Base-by-base conservation (phyloP, 257 asterid species). In the Ligustrum vulgare region DNA sequence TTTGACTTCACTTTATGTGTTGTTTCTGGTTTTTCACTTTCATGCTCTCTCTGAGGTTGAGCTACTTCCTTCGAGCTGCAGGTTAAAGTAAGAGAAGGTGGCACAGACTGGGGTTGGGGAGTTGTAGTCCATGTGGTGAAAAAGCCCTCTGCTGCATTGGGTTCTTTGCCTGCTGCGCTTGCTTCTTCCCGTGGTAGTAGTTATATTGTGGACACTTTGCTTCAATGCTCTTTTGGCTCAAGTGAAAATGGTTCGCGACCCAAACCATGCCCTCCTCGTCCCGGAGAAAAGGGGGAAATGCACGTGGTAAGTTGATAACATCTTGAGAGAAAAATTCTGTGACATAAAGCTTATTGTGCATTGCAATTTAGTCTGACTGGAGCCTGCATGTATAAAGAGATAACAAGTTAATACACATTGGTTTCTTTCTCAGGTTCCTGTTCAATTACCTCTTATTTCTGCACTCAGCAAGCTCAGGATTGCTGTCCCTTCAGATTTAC, bases 51-150 rank as follows among this genome's bases (percentile, higher is more conserved):
- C 28, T 74, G 13, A 10, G 49, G 10, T 15, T 11, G 70, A 43
- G 75, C 76, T 63, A 78, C 79, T 79, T 74, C 41, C 78, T 75
- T 71, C 25, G 43, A 78, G 37, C 78, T 78, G 71, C 89, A 94
- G 98, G 91, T 95, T 45, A 95, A 88, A 85, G 91, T 95, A 69
- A 90, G 96, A 77, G 98, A 95, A 86, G 98, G 99, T 60, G 96
- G 93, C 77, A 95, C 90, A 36, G 97, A 95, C 84, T 95, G 99
- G 99, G 99, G 99, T 73, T 95, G 99, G 99, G 98, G 97, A 71
- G 93, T 93, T 72, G 98, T 91, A 71, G 96, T 95, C 79, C 93
- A 95, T 83, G 99, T 95, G 86, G 93, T 93, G 70, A 95, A 90
- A 82, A 91, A 79, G 78, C 80, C 93, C 47, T 81, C 90, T n/a